Evolutionary conservation across 1,284 basidiomycete genomes (phyloP).

Genomic region (Ganoderma multipileum): DNA sequence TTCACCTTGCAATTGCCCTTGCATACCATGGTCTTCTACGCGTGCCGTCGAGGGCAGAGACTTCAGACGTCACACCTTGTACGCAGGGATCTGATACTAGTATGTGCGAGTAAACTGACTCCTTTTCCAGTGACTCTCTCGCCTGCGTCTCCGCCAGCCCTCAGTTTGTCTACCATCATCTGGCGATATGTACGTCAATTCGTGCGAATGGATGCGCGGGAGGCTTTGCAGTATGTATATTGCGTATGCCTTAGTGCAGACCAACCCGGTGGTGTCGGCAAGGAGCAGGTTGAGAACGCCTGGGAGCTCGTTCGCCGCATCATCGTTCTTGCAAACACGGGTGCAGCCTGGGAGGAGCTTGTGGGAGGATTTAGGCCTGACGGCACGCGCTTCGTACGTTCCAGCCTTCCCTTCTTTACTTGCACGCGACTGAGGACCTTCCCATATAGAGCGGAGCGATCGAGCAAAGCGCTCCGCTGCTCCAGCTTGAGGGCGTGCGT

Average conservation of each 20-base stretch:
- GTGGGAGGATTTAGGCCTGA: slow-evolving; percentile 92
- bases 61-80: slow-evolving; percentile 85
- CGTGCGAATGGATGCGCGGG: slow-evolving; percentile 89
- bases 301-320: slow-evolving; percentile 91
- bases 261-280: slow-evolving; percentile 72
- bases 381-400: slow-evolving; percentile 85
- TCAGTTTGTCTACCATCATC: slow-evolving; percentile 88
- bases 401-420: not conserved
- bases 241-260: slow-evolving; percentile 87
- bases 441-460: slow-evolving; percentile 79
- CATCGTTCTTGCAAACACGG: slow-evolving; percentile 86
- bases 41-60: slow-evolving; percentile 79
- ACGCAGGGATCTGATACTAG: slow-evolving; percentile 42
- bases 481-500: slow-evolving; percentile 74
- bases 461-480: slow-evolving; percentile 81
- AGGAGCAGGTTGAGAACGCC: slow-evolving; percentile 84
- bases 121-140: slow-evolving; percentile 65
- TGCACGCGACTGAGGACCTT: not conserved
- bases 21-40: slow-evolving; percentile 94
- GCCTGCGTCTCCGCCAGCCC: slow-evolving; percentile 65
- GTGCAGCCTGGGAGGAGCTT: slow-evolving; percentile 87
- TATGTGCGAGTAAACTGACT: slow-evolving; percentile 4
- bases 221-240: slow-evolving; percentile 96
- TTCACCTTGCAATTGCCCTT: slow-evolving; percentile 92
- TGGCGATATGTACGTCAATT: slow-evolving; percentile 95